phyloP scores from a whole-genome alignment of 176 grass and related monocot species.

The Eleusine coracana region DNA sequence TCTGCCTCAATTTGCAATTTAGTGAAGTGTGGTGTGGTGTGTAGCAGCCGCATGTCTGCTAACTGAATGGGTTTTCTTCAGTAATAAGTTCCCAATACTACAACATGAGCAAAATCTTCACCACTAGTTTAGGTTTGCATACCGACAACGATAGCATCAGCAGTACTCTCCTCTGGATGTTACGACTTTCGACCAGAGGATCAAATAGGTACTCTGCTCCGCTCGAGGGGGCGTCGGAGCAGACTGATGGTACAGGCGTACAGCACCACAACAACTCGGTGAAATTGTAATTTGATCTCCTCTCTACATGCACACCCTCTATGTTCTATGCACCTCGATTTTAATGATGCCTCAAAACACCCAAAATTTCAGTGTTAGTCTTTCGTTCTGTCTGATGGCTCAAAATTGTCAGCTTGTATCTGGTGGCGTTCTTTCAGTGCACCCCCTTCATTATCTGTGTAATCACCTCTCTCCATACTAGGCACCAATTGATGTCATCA shows the following conservation, averaged over 20 bases:
- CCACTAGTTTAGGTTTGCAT: not conserved
- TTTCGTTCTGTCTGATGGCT: not conserved
- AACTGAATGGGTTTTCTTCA: not conserved
- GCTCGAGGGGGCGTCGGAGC: too few species aligned
- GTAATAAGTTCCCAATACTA: not conserved
- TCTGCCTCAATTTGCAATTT: not conserved
- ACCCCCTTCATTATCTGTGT: not conserved
- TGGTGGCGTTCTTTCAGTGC: not conserved
- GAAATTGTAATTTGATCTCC: too few species aligned
- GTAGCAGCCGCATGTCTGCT: not conserved
- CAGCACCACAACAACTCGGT: too few species aligned
- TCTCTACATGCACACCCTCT: too few species aligned
- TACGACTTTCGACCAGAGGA: too few species aligned
- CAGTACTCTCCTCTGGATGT: too few species aligned
- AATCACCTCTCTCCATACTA: not conserved
- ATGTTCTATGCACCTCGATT: too few species aligned
- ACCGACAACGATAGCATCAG: too few species aligned
- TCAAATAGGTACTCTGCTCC: too few species aligned
- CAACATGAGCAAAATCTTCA: constrained; percentile 4
- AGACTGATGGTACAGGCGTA: too few species aligned
- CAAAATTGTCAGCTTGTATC: not conserved
- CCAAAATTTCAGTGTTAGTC: not conserved
- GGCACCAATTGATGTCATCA: not conserved
- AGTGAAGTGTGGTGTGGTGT: not conserved
- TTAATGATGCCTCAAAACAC: too few species aligned